Conservation (phyloP, 169 alveolate genomes). For the Eimeria acervulina region DNA sequence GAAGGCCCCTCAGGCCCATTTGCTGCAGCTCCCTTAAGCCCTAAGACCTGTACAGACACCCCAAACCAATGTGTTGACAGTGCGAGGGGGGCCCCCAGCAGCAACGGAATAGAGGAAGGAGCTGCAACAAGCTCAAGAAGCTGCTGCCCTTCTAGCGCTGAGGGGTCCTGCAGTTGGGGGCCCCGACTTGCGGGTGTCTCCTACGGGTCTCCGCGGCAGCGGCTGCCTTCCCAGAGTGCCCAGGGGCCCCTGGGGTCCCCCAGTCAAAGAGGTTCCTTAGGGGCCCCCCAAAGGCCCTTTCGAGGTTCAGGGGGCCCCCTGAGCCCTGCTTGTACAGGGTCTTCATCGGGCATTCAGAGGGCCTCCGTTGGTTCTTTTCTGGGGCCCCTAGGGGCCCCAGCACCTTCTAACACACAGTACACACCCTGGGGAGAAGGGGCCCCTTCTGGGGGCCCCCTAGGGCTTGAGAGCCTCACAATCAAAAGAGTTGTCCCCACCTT, state of each 20-base stretch:
- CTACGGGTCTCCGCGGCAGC: not conserved
- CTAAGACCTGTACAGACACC: not conserved
- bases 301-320: not conserved
- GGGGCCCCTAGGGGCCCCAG: not conserved
- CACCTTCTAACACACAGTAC: not conserved
- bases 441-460: not conserved
- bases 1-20: not conserved
- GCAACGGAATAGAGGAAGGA: not conserved
- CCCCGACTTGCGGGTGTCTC: not conserved
- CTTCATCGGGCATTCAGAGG: not conserved
- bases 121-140: not conserved
- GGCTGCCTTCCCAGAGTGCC: too few species aligned
- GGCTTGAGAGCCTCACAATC: not conserved
- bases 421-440: not conserved
- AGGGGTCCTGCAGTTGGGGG: not conserved
- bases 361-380: not conserved
- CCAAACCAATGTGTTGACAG: not conserved
- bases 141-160: not conserved
- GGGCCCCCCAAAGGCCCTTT: conserved; percentile 25
- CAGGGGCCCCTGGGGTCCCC: not conserved
- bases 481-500: not conserved
- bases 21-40: not conserved
- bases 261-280: not conserved
- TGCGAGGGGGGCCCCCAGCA: not conserved
- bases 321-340: not conserved